Base-by-base conservation (phyloP, 768 basidiomycete species). In the Solioccasus polychromus region DNA sequence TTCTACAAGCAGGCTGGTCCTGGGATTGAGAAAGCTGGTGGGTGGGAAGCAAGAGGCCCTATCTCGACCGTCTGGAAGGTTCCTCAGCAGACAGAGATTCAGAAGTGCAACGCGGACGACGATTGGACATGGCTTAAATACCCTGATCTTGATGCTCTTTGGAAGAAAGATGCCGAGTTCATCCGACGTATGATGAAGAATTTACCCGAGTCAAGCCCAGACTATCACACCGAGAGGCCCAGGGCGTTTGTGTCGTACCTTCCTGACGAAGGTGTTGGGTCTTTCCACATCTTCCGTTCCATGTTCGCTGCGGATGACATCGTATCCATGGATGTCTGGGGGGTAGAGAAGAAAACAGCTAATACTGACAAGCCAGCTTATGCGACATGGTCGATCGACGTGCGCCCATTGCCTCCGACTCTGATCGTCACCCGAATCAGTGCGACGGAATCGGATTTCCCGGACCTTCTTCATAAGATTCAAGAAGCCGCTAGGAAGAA, bases 1-100 rank as follows among this genome's bases (percentile, higher is more conserved):
- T 77, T 79, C 58, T 82, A 82, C 60, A 51, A 47, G 23, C 44
- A 48, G 12, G 68, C 71, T 39, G 77, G 77, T 1, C 70, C 71
- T 1, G 59, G 53, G 7, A 50, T 44, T 8, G 53, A 48, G 7
- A 39, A 57, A 3, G 46, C 42, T 6, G 60, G 62, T 14, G 79
- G 80, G 3, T 82, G 80, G 80, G 58, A 68, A 15, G 58, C 67
- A 8, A 58, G 61, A 24, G 62, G 59, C 6, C 59, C 69, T 10
- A 29, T 59, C 2, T 72, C 69, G 18, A 77, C 77, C 0, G 46
- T 65, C 3, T 80, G 73, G 74, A 48, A 67, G 11, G 59, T 73
- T 39, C 46, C 39, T 12, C 40, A 24, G 41, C 37, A 45, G 39
- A 17, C 41, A 22, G 24, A 39, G 46, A 47, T 9, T 25, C 41